A percentile compares a stretch with the other conserved stretches of the same genome.
These are phyloP conservation scores for Peniophora sp. DNA, from an alignment of 1,284 basidiomycete genomes.

Conservation along the genomic window DNA sequence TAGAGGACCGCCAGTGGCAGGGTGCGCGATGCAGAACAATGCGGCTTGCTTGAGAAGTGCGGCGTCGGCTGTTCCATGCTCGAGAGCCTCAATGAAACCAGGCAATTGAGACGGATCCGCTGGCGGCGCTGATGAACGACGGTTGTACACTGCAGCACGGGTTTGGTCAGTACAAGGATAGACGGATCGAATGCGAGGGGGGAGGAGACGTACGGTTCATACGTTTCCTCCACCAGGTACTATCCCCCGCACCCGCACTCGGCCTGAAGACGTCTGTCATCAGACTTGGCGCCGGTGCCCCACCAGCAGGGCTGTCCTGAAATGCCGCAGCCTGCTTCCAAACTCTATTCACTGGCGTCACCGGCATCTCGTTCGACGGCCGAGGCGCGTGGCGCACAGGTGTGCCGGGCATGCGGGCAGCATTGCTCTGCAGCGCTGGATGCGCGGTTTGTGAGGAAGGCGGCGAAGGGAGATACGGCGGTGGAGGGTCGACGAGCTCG, in stretches of 20 bases:
- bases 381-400: conserved; percentile 18
- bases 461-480: conserved; percentile 38
- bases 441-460: conserved; percentile 37
- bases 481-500: conserved; percentile 70
- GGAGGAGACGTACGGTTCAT: conserved; percentile 44
- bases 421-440: conserved; percentile 31
- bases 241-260: conserved; percentile 47
- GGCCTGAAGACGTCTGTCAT: conserved; percentile 54
- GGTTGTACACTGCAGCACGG: conserved; percentile 37
- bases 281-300: conserved; percentile 40
- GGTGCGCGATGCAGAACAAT: conserved; percentile 51
- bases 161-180: conserved; percentile 4
- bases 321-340: conserved; percentile 72
- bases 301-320: conserved; percentile 61
- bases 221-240: conserved; percentile 73
- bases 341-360: conserved; percentile 57
- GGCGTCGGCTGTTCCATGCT: conserved; percentile 41
- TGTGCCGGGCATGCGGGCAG: conserved; percentile 33
- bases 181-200: conserved; percentile 6
- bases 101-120: conserved; percentile 37
- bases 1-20: conserved; percentile 32
- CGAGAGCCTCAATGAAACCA: conserved; percentile 38
- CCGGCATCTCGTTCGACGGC: conserved; percentile 24
- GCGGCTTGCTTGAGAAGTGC: conserved; percentile 52
- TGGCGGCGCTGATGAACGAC: conserved; percentile 17